phyloP scores from a whole-genome alignment of 2,329 filamentous ascomycete genomes.

The Calonectria pseudoturangicola region DNA sequence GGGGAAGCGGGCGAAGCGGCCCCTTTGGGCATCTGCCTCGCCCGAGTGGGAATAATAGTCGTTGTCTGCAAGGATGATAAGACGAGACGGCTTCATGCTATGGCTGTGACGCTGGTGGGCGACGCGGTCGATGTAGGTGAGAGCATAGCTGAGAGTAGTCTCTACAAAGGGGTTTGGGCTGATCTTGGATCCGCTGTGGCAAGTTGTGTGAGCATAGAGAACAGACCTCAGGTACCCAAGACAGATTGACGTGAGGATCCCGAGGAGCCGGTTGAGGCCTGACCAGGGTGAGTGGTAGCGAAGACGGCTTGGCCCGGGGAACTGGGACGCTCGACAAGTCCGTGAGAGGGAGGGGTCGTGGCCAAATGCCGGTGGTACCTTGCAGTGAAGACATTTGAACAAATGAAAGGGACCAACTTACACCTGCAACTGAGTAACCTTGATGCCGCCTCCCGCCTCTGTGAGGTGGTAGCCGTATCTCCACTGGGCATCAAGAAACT shows the following conservation, averaged over 20 bases:
- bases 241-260: slow-evolving; percentile 16
- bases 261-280: slow-evolving; percentile 26
- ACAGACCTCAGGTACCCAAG: neutral
- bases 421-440: slow-evolving; percentile 86
- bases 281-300: slow-evolving; percentile 23
- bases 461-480: slow-evolving; percentile 86
- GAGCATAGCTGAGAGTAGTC: slow-evolving; percentile 89
- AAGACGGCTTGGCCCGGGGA: slow-evolving; percentile 2
- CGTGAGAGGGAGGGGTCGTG: neutral
- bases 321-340: slow-evolving; percentile 12
- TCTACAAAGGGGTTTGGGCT: slow-evolving; percentile 90
- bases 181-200: slow-evolving; percentile 66
- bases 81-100: slow-evolving; percentile 79
- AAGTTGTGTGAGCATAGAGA: slow-evolving; percentile 44
- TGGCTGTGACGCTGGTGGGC: slow-evolving; percentile 60
- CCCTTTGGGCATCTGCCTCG: slow-evolving; percentile 54
- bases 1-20: slow-evolving; percentile 85
- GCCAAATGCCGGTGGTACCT: neutral
- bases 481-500: slow-evolving; percentile 92
- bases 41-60: slow-evolving; percentile 90
- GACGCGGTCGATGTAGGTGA: slow-evolving; percentile 83
- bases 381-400: neutral
- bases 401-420: slow-evolving; percentile 69
- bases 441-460: slow-evolving; percentile 84
- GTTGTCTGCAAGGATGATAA: slow-evolving; percentile 95